Percentiles rank a stretch among this genome's conserved stretches.
Evolutionary conservation across 352 stramenopile genomes (phyloP).

Genomic region (Globisporangium paddicum): DNA sequence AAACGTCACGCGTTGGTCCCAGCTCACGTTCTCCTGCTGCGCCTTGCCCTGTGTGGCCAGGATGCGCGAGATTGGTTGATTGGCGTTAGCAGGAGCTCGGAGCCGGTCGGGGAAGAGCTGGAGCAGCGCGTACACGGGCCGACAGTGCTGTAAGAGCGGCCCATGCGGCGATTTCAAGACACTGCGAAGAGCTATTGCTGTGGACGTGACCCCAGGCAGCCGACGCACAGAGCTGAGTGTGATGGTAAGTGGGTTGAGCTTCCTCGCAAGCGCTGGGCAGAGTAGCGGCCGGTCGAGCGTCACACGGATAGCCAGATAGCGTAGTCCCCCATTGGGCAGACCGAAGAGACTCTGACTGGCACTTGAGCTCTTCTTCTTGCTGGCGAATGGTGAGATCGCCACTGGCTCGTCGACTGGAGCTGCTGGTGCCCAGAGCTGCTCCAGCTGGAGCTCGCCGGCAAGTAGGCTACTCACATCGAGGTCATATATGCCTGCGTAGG

Average conservation of each 20-base stretch:
- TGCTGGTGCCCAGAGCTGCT: slow-evolving; percentile 35
- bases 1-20: slow-evolving; percentile 51
- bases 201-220: slow-evolving; percentile 43
- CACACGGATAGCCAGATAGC: slow-evolving; percentile 46
- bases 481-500: slow-evolving; percentile 51
- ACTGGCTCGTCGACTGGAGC: neutral
- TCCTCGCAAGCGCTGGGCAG: slow-evolving; percentile 24
- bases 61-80: neutral
- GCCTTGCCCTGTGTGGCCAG: slow-evolving; percentile 25
- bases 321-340: slow-evolving; percentile 21
- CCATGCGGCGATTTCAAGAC: slow-evolving; percentile 29
- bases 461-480: slow-evolving; percentile 58
- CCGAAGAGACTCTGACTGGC: slow-evolving; percentile 24
- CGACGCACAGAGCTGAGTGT: slow-evolving; percentile 33
- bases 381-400: neutral
- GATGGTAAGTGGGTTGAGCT: slow-evolving; percentile 68
- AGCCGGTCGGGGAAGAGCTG: slow-evolving; percentile 44
- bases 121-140: slow-evolving; percentile 51
- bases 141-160: slow-evolving; percentile 36
- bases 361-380: slow-evolving; percentile 4
- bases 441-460: slow-evolving; percentile 24
- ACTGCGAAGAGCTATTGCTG: slow-evolving; percentile 8
- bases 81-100: neutral
- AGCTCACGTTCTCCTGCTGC: slow-evolving; percentile 30
- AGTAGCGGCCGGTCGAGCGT: slow-evolving; percentile 48